Conservation (phyloP, 1,284 basidiomycete genomes). For the Volvariella surrecta region DNA sequence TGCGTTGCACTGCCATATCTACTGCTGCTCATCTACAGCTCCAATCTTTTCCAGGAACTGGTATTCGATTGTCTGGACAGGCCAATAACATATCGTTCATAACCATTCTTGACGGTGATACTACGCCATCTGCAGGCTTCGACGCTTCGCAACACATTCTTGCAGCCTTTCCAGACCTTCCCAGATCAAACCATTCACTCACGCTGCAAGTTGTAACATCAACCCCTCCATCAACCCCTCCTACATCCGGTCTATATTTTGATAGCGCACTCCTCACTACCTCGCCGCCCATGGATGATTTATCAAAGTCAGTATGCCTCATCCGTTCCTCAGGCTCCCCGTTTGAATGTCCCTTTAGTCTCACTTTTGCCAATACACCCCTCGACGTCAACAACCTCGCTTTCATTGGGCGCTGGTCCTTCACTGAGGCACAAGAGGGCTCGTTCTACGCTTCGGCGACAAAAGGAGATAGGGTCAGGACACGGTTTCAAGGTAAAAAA, state of each 20-base stretch:
- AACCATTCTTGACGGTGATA: constrained; percentile 36
- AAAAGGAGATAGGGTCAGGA: constrained; percentile 35
- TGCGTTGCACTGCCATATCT: constrained; percentile 26
- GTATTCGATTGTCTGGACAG: constrained; percentile 43
- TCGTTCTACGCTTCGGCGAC: constrained; percentile 37
- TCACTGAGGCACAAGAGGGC: constrained; percentile 20
- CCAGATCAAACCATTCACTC: constrained; percentile 35
- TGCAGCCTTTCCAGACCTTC: constrained; percentile 31
- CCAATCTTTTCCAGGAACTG: constrained; percentile 33
- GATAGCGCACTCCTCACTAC: constrained; percentile 38
- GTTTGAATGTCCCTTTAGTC: constrained; percentile 6
- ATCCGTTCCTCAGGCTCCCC: background rate
- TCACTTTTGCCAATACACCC: constrained; percentile 9
- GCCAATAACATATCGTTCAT: constrained; percentile 32
- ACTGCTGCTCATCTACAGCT: background rate
- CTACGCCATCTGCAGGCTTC: constrained; percentile 12
- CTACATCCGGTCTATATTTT: constrained; percentile 37
- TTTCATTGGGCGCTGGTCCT: constrained; percentile 43
- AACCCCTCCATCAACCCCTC: constrained; percentile 16
- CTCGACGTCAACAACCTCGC: constrained; percentile 33
- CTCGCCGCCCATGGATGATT: constrained; percentile 16
- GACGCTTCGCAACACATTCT: constrained; percentile 27
- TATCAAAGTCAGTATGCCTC: constrained; percentile 9
- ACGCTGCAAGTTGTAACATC: constrained; percentile 33
- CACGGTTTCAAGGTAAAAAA: constrained; percentile 37